Conservation (phyloP, 345 rosid genomes). For the Adansonia digitata region DNA sequence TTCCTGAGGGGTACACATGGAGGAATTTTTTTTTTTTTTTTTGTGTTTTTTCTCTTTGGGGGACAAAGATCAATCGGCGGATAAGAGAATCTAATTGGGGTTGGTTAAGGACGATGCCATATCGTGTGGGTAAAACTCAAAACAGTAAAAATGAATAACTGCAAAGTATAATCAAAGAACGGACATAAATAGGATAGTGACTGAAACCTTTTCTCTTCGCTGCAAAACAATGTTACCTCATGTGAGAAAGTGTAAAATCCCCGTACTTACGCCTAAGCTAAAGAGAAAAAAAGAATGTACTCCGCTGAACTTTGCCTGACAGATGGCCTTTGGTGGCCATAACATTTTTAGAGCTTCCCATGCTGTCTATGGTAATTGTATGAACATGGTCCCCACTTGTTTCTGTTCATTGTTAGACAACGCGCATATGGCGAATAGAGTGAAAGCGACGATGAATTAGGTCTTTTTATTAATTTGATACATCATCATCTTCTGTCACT, state of each 20-base stretch:
- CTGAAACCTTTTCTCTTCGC: not conserved
- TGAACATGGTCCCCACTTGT: not conserved
- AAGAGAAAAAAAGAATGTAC: slow-evolving; percentile 16
- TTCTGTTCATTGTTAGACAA: not conserved
- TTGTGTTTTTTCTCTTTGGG: not conserved
- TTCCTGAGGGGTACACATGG: not conserved
- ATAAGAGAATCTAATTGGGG: slow-evolving; percentile 13
- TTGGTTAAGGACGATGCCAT: not conserved
- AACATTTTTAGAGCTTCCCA: slow-evolving; percentile 12
- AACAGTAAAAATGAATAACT: not conserved
- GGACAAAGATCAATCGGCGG: not conserved
- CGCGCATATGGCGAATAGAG: not conserved
- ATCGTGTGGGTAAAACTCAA: not conserved
- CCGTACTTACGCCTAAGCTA: not conserved
- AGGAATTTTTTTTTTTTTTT: not conserved
- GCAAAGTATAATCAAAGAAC: not conserved
- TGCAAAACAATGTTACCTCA: slow-evolving; percentile 15
- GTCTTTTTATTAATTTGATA: not conserved
- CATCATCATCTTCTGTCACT: slow-evolving; percentile 15
- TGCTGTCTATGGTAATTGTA: slow-evolving; percentile 10
- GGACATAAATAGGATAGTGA: slow-evolving; percentile 5
- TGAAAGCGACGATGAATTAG: slow-evolving; percentile 9
- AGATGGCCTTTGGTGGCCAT: slow-evolving; percentile 19
- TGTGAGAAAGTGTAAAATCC: not conserved
- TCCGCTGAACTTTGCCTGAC: slow-evolving; percentile 17